Evolutionary conservation across 2,329 filamentous ascomycete genomes (phyloP).

Genomic region (Pseudocercospora cruenta): DNA sequence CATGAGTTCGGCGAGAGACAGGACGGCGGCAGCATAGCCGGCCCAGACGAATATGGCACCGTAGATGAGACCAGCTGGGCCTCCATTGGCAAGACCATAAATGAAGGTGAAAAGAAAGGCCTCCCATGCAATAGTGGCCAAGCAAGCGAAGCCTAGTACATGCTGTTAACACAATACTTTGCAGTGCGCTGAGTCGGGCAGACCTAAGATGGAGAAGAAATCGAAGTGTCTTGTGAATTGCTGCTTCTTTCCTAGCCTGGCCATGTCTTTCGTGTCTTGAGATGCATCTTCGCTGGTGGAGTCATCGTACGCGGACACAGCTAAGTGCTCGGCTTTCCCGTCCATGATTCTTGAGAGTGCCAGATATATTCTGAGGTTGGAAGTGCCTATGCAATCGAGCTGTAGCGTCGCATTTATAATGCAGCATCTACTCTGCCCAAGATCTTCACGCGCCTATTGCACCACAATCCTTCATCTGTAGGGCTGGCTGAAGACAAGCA

Average conservation of each 20-base stretch:
- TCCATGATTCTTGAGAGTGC: neutral
- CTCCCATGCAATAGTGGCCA: neutral
- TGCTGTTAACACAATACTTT: slow-evolving; percentile 13
- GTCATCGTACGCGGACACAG: neutral
- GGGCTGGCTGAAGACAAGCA: neutral
- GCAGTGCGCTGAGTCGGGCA: slow-evolving; percentile 21
- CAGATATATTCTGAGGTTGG: no score
- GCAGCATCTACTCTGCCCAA: no score
- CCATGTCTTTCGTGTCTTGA: neutral
- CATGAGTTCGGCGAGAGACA: slow-evolving; percentile 36
- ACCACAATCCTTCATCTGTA: no score
- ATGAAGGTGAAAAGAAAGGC: neutral
- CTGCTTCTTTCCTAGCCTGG: slow-evolving; percentile 27
- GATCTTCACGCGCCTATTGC: no score
- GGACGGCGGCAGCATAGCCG: slow-evolving; percentile 28
- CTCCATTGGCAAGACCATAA: slow-evolving; percentile 29
- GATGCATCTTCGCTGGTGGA: neutral
- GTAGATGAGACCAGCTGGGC: slow-evolving; percentile 34
- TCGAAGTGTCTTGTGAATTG: slow-evolving; percentile 26
- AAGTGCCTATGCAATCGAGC: no score
- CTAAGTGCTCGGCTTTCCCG: neutral
- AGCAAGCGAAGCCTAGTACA: neutral
- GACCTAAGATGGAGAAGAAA: slow-evolving; percentile 24
- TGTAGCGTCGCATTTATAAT: no score
- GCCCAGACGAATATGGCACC: slow-evolving; percentile 32